phyloP scores from a whole-genome alignment of 2,329 filamentous ascomycete genomes.

The Colletotrichum lini region DNA sequence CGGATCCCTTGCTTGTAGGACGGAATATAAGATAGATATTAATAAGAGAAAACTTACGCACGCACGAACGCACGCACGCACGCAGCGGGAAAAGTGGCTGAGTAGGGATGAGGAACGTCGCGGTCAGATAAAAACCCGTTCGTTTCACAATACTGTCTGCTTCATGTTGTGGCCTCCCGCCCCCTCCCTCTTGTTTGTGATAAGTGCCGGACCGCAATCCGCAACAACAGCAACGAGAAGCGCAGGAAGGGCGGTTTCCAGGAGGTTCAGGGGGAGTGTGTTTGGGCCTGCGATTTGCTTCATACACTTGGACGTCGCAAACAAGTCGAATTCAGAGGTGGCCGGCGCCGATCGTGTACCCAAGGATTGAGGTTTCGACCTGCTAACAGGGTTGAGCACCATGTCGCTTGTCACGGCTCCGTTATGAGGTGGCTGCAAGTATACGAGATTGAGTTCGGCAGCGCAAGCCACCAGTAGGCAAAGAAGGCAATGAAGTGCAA shows the following conservation, averaged over 20 bases:
- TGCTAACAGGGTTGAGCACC: not conserved
- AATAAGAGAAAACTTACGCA: not conserved
- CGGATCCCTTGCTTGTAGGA: not conserved
- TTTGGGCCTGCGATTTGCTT: constrained; percentile 31
- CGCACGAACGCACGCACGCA: constrained; percentile 5
- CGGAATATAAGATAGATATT: too few relatives aligned
- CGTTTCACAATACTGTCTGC: constrained; percentile 12
- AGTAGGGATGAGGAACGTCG: not conserved
- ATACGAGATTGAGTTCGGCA: not conserved
- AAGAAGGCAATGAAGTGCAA: not conserved
- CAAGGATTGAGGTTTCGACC: not conserved
- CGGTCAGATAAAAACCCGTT: constrained; percentile 10
- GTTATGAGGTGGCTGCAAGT: not conserved
- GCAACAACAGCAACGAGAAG: constrained; percentile 10
- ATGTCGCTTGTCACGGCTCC: not conserved
- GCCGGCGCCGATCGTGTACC: constrained; percentile 12
- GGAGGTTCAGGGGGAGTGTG: constrained; percentile 30
- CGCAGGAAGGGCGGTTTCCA: constrained; percentile 10
- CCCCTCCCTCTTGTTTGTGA: not conserved
- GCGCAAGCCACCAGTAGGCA: not conserved
- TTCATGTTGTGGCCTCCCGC: not conserved
- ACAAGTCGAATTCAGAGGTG: constrained; percentile 11
- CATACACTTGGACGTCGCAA: constrained; percentile 27
- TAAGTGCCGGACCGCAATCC: not conserved
- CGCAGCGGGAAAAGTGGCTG: constrained; percentile 17